Base-by-base conservation (phyloP, 495 filamentous ascomycete species). In the Eremomyces bilateralis region DNA sequence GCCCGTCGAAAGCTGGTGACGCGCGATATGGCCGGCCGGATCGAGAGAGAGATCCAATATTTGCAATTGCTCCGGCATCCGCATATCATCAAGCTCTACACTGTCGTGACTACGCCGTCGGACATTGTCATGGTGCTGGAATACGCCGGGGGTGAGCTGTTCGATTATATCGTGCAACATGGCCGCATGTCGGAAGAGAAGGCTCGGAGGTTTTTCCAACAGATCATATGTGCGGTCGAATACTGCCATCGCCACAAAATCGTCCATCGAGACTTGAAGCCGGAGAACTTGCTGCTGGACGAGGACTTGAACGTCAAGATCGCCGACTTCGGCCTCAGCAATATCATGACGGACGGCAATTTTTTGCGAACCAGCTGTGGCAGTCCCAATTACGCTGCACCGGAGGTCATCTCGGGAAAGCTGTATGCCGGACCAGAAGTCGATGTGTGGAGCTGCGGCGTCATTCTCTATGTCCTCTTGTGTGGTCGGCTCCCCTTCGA, bases 81-180 rank as follows among this genome's bases (percentile, higher is more conserved):
- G 31, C 88, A 97, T 56, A 97, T 97, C 54, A 97, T 97, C 58
- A 97, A 97, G 56, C 64, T 97, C 80, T 94, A 83, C 53, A 95
- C 85, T 29, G 88, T 95, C 39, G 93, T 97, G 52, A 92, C 85
- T 29, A 93, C 82, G 16, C 67, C 76, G 21, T 64, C 64, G 33
- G 88, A 97, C 51, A 95, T 97, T 54, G 83, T 94, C 51, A 97
- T 97, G 88, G 88, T 97, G 12, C 69, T 97, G 36, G 88, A 97
- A 57, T 97, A 84, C 55, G 88, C 88, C 29, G 88, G 88, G 34
- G 80, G 79, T 25, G 88, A 97, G 56, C 62, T 97, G 18, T 97
- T 97, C 60, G 85, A 97, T 51, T 95, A 94, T 50, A 80, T 97
- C 20, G 88, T 97, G 38, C 67, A 75, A 46, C 65, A 90, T 42